phyloP scores from a whole-genome alignment of 352 stramenopile species.

The Phytophthora kernoviae region DNA sequence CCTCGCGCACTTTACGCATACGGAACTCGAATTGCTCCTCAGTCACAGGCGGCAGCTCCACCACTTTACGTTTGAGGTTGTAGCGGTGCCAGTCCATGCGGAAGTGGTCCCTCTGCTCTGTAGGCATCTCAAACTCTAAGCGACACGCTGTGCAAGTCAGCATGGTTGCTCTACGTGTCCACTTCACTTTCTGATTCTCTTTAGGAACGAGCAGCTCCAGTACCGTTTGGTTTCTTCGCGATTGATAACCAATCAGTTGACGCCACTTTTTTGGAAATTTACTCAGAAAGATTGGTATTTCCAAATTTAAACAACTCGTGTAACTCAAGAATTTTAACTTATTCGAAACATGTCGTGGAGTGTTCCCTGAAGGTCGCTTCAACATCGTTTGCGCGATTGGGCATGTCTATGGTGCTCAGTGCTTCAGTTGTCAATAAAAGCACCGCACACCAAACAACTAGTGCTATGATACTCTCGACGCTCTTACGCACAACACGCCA shows the following conservation, averaged over 20 bases:
- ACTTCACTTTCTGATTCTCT: not conserved
- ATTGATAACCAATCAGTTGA: slow-evolving; percentile 2
- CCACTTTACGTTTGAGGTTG: slow-evolving; percentile 97
- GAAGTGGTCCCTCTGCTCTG: slow-evolving; percentile 90
- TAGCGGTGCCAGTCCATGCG: slow-evolving; percentile 97
- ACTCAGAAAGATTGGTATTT: not conserved
- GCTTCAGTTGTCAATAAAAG: slow-evolving; percentile 3
- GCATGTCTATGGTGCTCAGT: slow-evolving; percentile 15
- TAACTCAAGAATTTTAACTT: not conserved
- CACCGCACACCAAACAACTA: slow-evolving; percentile 2
- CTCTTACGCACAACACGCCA: slow-evolving; percentile 21
- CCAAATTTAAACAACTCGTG: no score
- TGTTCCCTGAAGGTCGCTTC: slow-evolving; percentile 17
- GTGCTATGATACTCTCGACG: slow-evolving; percentile 24
- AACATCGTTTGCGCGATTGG: slow-evolving; percentile 25
- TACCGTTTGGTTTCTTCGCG: no score
- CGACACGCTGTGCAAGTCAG: slow-evolving; percentile 85
- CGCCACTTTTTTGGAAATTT: not conserved
- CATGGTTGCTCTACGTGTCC: slow-evolving; percentile 42
- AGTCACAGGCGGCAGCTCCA: slow-evolving; percentile 91
- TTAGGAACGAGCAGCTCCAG: no score
- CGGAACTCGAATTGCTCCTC: slow-evolving; percentile 85
- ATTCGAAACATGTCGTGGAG: slow-evolving; percentile 3
- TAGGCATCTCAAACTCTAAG: slow-evolving; percentile 61
- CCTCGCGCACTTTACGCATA: slow-evolving; percentile 74